These are phyloP conservation scores for Lactarius quietus DNA, from an alignment of 768 basidiomycete species.

Conservation along the genomic window DNA sequence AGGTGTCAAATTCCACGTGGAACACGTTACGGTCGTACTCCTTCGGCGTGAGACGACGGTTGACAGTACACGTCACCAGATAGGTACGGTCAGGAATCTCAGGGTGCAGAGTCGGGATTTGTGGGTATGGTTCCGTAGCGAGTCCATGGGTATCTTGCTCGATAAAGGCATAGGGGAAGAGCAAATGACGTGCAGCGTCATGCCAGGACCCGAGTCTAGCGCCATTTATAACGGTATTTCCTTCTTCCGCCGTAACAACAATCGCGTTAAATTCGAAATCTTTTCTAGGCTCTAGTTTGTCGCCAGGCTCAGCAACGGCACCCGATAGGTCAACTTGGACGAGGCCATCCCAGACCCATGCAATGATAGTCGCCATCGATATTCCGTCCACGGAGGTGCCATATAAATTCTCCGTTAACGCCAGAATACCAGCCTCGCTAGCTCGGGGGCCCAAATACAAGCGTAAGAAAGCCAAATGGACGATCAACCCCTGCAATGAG, in stretches of 20 bases:
- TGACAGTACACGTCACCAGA: slow-evolving; percentile 91
- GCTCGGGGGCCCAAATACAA: slow-evolving; percentile 73
- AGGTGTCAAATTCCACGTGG: slow-evolving; percentile 93
- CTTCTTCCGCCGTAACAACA: slow-evolving; percentile 56
- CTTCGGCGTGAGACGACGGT: slow-evolving; percentile 87
- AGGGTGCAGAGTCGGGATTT: slow-evolving; percentile 74
- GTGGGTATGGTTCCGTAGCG: slow-evolving; percentile 45
- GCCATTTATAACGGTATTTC: slow-evolving; percentile 57
- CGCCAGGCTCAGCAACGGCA: slow-evolving; percentile 25
- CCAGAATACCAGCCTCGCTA: slow-evolving; percentile 48
- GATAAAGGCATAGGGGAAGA: slow-evolving; percentile 81
- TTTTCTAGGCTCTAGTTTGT: slow-evolving; percentile 41
- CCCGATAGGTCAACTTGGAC: slow-evolving; percentile 43
- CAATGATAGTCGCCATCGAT: slow-evolving; percentile 50
- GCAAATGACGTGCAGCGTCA: slow-evolving; percentile 79
- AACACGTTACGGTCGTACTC: slow-evolving; percentile 99
- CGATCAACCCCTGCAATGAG: slow-evolving; percentile 52
- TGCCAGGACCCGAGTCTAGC: slow-evolving; percentile 71
- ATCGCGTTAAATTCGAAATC: slow-evolving; percentile 73
- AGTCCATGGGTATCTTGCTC: slow-evolving; percentile 39
- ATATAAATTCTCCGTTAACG: slow-evolving; percentile 47
- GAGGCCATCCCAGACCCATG: slow-evolving; percentile 64
- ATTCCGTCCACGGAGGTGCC: slow-evolving; percentile 47
- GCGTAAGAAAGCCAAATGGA: slow-evolving; percentile 78
- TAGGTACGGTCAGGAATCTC: slow-evolving; percentile 86